A percentile compares a stretch with the other conserved stretches of the same genome.
Evolutionary conservation across 257 asterid genomes (phyloP).

Genomic region (Cynanchum wilfordii): DNA sequence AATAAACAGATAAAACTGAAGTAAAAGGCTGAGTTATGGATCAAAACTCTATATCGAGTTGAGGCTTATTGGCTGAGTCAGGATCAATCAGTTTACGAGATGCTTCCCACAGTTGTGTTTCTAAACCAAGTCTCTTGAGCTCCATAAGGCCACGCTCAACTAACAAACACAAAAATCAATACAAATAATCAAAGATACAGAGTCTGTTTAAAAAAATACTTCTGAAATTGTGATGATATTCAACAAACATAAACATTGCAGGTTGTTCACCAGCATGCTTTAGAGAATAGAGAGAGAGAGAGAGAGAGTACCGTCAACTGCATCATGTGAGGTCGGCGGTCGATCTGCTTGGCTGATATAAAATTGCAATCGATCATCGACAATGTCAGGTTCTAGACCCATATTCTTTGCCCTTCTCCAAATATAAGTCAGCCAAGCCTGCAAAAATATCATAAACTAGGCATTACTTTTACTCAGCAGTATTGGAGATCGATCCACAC

Average conservation of each 20-base stretch:
- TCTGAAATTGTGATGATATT: background rate
- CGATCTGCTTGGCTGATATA: slow-evolving; percentile 64
- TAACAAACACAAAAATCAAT: slow-evolving; percentile 19
- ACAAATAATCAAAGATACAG: background rate
- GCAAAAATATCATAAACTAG: background rate
- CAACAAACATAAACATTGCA: background rate
- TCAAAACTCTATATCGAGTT: slow-evolving; percentile 46
- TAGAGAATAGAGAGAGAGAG: background rate
- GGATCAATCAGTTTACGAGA: slow-evolving; percentile 60
- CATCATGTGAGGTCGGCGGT: slow-evolving; percentile 61
- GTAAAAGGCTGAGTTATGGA: background rate
- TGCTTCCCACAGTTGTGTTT: slow-evolving; percentile 79
- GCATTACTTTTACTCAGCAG: background rate
- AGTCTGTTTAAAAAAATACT: too few species aligned
- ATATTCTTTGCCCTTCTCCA: slow-evolving; percentile 81
- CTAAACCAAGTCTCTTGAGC: slow-evolving; percentile 76
- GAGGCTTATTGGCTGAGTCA: slow-evolving; percentile 43
- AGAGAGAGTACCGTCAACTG: slow-evolving; percentile 59
- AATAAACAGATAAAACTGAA: background rate
- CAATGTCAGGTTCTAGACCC: slow-evolving; percentile 69
- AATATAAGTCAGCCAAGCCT: slow-evolving; percentile 81
- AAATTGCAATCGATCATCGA: slow-evolving; percentile 63
- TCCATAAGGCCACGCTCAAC: slow-evolving; percentile 81
- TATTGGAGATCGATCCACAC: background rate
- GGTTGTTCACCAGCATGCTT: background rate